Evolutionary conservation across 345 rosid genomes (phyloP).

Genomic region (Salix koriyanagi): DNA sequence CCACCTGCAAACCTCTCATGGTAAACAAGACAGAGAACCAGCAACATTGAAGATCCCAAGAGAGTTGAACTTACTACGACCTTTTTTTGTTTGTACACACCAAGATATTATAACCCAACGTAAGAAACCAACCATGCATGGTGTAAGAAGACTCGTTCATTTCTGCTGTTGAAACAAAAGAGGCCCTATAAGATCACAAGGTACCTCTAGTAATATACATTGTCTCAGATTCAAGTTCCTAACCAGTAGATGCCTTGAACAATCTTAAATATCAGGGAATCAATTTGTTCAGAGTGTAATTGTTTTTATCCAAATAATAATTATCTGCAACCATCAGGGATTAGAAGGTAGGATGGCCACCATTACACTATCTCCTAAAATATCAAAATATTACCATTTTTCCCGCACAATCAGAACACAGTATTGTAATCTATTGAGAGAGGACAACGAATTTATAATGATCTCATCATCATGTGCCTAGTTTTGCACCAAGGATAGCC

Average conservation of each 20-base stretch:
- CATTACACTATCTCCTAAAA: neutral
- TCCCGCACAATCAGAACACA: neutral
- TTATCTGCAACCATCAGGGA: neutral
- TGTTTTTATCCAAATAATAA: neutral
- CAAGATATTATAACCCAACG: neutral
- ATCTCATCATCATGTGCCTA: neutral
- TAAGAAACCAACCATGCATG: neutral
- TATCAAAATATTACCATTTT: neutral
- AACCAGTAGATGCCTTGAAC: neutral
- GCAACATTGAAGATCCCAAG: neutral
- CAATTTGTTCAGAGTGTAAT: neutral
- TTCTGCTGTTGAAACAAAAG: neutral
- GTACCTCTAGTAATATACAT: neutral
- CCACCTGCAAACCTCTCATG: neutral
- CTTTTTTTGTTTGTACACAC: neutral
- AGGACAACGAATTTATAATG: neutral
- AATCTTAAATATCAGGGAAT: neutral
- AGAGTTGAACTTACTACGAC: neutral
- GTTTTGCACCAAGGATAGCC: neutral
- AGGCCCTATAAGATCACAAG: neutral
- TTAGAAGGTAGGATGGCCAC: neutral
- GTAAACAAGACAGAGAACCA: neutral
- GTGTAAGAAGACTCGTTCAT: neutral
- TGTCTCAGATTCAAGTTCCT: neutral
- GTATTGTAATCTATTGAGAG: neutral